Conservation (phyloP, 345 rosid species). For the Gossypium longicalyx region DNA sequence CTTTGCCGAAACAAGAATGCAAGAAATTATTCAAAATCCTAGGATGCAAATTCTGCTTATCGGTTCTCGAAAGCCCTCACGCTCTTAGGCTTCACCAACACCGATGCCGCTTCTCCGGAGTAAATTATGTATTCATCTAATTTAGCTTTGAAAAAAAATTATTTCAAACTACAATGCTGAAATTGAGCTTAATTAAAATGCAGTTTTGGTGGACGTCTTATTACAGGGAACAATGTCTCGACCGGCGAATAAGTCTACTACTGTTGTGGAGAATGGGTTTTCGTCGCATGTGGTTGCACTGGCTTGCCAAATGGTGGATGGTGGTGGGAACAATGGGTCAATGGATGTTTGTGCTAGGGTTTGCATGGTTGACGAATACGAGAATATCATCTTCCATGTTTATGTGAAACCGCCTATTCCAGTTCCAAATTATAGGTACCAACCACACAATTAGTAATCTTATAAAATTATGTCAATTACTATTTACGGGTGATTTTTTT, state of each 20-base stretch:
- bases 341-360: slow-evolving; percentile 72
- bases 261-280: slow-evolving; percentile 48
- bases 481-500: too few relatives aligned
- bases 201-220: not conserved
- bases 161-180: not conserved
- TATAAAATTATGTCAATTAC: too few relatives aligned
- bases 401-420: slow-evolving; percentile 71
- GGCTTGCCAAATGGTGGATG: slow-evolving; percentile 94
- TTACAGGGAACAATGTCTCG: slow-evolving; percentile 37
- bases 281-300: slow-evolving; percentile 54
- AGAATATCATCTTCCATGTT: slow-evolving; percentile 67
- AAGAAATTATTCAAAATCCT: slow-evolving; percentile 53
- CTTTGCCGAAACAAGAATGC: slow-evolving; percentile 88
- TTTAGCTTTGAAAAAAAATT: not conserved
- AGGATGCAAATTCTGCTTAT: slow-evolving; percentile 78
- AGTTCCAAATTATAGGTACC: slow-evolving; percentile 66
- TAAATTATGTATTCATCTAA: slow-evolving; percentile 25
- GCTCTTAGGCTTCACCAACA: slow-evolving; percentile 69
- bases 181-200: not conserved
- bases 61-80: slow-evolving; percentile 48
- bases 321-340: slow-evolving; percentile 88
- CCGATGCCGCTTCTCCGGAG: slow-evolving; percentile 53
- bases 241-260: not conserved
- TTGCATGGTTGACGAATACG: slow-evolving; percentile 72
- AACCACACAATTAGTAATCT: not conserved